Evolutionary conservation across 2,329 filamentous ascomycete species (phyloP), one percentile per base, ranked within the genome.

Genomic region (Cercospora nicotianae): DNA sequence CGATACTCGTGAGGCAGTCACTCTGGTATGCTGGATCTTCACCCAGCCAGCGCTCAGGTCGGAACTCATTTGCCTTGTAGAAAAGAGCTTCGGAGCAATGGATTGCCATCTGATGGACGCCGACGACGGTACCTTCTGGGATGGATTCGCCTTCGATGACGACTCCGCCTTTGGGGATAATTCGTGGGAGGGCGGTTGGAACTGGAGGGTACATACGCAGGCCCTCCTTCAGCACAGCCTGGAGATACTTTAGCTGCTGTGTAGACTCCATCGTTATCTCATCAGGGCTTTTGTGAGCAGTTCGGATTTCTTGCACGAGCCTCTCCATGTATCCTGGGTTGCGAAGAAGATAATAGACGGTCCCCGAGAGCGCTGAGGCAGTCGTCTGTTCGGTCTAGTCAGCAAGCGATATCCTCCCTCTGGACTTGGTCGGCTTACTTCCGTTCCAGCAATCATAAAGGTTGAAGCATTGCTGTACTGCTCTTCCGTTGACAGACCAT

Each of bases 381-480:
- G 76, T 79, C 0, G 79, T 79, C 63, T 81, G 16, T 3, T 26
- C 9, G 16, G 60, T 9, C 23, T 30, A 31, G 53, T 16, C 9
- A 31, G 18, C 42, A 55, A n/a, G 12, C n/a, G 30, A 30, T 28
- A 23, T 10, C 9, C 13, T 20, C 16, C 33, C 2, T 26, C 16
- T 26, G 20, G 59, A 42, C 16, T 10, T 45, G 26, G 4, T 31
- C 8, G 23, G n/a, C 60, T 30, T 30, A 31, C 39, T 53, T 64
- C 79, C 9, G 76, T 80, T 3, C 79, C 79, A 0, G 77, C 80
- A 33, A 79, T 68, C 70, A 81, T 79, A 36, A 81, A 72, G 4
- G 77, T 65, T 1, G 68, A 65, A 4, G 73, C 74, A 30, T 73
- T 80, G 77, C n/a, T 36, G 28, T 77, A 71, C 39, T 80, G 75